phyloP scores from a whole-genome alignment of 352 stramenopile genomes.

The Phytopythium mirpurense region DNA sequence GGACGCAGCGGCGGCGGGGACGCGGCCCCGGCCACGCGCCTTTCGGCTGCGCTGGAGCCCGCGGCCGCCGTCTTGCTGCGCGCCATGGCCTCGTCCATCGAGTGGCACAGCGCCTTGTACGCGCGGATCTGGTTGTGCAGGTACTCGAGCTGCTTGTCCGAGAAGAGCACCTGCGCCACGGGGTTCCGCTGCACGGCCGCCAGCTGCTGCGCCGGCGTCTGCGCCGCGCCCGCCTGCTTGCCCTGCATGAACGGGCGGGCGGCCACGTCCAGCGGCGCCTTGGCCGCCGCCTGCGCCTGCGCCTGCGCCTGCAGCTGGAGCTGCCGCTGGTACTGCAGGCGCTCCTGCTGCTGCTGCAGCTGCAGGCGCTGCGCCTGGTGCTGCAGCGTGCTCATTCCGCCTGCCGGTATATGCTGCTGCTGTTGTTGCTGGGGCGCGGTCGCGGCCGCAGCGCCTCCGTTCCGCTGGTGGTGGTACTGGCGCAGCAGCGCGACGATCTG shows the following conservation, averaged over 20 bases:
- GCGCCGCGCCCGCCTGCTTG: conserved; percentile 31
- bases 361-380: conserved; percentile 16
- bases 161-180: conserved; percentile 54
- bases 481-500: conserved; percentile 77
- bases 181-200: conserved; percentile 31
- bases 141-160: conserved; percentile 82
- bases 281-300: not conserved
- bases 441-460: conserved; percentile 10
- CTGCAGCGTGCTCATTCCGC: conserved; percentile 3
- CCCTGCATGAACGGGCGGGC: conserved; percentile 62
- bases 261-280: conserved; percentile 32
- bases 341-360: conserved; percentile 26
- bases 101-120: conserved; percentile 80
- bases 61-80: conserved; percentile 16
- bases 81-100: conserved; percentile 64
- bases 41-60: not conserved
- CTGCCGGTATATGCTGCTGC: conserved; percentile 14
- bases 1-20: not conserved
- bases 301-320: conserved; percentile 17
- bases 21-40: not conserved
- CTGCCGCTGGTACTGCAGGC: conserved; percentile 15
- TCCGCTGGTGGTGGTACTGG: conserved; percentile 52
- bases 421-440: conserved; percentile 7
- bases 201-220: conserved; percentile 24
- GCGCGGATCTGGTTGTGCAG: conserved; percentile 83